Percentiles rank a stretch among this genome's conserved stretches.
phyloP scores from a whole-genome alignment of 441 rosid genomes.

The Arabidopsis lyrata region DNA sequence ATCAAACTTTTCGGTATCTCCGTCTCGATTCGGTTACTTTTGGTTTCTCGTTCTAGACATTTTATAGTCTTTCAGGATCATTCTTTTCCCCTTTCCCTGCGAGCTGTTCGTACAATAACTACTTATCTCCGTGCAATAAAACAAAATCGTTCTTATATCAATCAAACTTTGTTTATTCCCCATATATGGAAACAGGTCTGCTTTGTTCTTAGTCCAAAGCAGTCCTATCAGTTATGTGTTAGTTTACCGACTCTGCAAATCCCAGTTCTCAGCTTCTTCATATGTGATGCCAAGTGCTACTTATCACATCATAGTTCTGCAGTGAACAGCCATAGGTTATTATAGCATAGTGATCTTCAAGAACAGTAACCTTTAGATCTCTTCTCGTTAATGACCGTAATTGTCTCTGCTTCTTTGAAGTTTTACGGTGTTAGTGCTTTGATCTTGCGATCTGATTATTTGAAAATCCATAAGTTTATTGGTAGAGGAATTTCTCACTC shows the following conservation, averaged over 20 bases:
- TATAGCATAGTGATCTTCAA: conserved; percentile 15
- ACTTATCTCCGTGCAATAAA: conserved; percentile 38
- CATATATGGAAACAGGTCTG: conserved; percentile 11
- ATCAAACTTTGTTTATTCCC: conserved; percentile 24
- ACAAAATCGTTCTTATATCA: conserved; percentile 32
- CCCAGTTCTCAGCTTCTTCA: conserved; percentile 21
- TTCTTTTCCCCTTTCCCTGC: conserved; percentile 54
- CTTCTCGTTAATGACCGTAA: not conserved
- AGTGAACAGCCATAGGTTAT: conserved; percentile 7
- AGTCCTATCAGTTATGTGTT: conserved; percentile 23
- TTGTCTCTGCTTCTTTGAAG: not conserved
- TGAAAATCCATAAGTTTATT: not conserved
- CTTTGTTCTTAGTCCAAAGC: conserved; percentile 28
- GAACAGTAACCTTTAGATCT: conserved; percentile 6
- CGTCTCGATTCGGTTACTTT: conserved; percentile 50
- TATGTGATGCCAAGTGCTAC: conserved; percentile 2
- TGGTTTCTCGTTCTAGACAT: conserved; percentile 49
- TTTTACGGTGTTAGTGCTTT: conserved; percentile 5
- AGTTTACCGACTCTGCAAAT: conserved; percentile 4
- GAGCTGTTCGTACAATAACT: conserved; percentile 29
- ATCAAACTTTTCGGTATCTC: conserved; percentile 36
- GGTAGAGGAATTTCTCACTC: not conserved
- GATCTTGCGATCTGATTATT: conserved; percentile 2
- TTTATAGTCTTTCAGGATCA: conserved; percentile 65
- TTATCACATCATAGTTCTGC: not conserved